These are phyloP conservation scores for Cyclotella baltica DNA, from an alignment of 108 stramenopile species.

Conservation along the genomic window DNA sequence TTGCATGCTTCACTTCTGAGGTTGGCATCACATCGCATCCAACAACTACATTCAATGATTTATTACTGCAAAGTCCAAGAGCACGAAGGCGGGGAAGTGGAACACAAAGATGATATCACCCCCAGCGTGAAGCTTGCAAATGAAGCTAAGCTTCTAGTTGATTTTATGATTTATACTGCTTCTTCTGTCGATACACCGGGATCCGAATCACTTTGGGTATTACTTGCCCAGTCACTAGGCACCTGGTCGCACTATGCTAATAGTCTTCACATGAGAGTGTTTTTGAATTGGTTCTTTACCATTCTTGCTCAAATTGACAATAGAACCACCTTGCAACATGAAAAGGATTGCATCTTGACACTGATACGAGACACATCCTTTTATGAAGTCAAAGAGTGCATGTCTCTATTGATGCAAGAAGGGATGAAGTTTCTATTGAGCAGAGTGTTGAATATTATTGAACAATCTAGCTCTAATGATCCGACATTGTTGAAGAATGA, in stretches of 20 bases:
- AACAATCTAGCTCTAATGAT: neutral
- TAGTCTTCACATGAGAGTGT: constrained; percentile 32
- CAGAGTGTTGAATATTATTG: constrained; percentile 15
- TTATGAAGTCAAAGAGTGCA: constrained; percentile 38
- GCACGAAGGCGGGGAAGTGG: constrained; percentile 5
- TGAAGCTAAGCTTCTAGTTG: constrained; percentile 49
- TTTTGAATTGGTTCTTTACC: constrained; percentile 50
- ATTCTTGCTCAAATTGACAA: constrained; percentile 8
- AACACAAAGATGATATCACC: neutral
- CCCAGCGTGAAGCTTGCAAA: constrained; percentile 21
- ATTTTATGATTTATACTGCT: constrained; percentile 47
- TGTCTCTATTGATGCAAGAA: constrained; percentile 30
- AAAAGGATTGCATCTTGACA: constrained; percentile 23
- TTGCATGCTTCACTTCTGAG: constrained; percentile 38
- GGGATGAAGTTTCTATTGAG: constrained; percentile 33
- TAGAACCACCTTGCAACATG: constrained; percentile 16
- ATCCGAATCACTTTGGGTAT: constrained; percentile 39
- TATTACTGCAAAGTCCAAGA: constrained; percentile 50
- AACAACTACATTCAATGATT: constrained; percentile 58
- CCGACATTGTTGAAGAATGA: neutral
- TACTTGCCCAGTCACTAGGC: constrained; percentile 40
- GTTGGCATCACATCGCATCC: constrained; percentile 50
- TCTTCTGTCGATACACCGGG: neutral
- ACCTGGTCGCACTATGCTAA: constrained; percentile 50
- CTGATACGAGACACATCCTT: constrained; percentile 55